Evolutionary conservation across 148 eudicot species (phyloP), one percentile per base, ranked within the genome.

Genomic region (Rhododendron williamsianum): DNA sequence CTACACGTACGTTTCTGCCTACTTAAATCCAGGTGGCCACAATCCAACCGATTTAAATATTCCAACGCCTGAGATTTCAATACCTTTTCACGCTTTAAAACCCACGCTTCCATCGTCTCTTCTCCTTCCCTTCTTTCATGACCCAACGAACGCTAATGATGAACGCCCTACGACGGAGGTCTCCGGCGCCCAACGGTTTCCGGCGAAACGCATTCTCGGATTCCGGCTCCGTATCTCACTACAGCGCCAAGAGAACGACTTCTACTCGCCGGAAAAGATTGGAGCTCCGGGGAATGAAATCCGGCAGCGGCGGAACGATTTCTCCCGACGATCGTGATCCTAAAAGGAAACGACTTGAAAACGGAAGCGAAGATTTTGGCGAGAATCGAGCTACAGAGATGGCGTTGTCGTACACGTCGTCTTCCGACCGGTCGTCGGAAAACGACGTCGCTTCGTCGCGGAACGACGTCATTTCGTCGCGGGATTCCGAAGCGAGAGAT

Each of bases 281-380:
- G 11, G 89, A 87, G 77, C 76, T 88, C 85, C 81, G 89, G 83
- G 85, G 85, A 15, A 77, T 90, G 0, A 77, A 73, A 27, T 16
- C 67, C 54, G 38, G 76, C 33, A 3, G 0, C 35, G 56, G 76
- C 21, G 51, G 8, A 3, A 60, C 7, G 19, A 5, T 23, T 19
- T 21, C 33, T 15, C 18, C 13, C 15, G 45, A 30, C 7, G 63
- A 83, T 16, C 78, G 15, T 41, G 52, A 43, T 15, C 21, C 35
- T 9, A 52, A 51, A 45, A 51, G n/a, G 30, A 46, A 21, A 71
- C 43, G 36, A 10, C 1, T 9, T 30, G 60, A 3, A 13, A 74
- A 73, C 48, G 21, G 4, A 73, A 30, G 19, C 35, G 76, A 30
- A 30, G 76, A 71, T 30, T 4, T 71, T 0, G 18, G 13, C 16